Evolutionary conservation across 768 basidiomycete species (phyloP), one percentile per base, ranked within the genome.

Genomic region (Phlebiopsis flavidoalba): DNA sequence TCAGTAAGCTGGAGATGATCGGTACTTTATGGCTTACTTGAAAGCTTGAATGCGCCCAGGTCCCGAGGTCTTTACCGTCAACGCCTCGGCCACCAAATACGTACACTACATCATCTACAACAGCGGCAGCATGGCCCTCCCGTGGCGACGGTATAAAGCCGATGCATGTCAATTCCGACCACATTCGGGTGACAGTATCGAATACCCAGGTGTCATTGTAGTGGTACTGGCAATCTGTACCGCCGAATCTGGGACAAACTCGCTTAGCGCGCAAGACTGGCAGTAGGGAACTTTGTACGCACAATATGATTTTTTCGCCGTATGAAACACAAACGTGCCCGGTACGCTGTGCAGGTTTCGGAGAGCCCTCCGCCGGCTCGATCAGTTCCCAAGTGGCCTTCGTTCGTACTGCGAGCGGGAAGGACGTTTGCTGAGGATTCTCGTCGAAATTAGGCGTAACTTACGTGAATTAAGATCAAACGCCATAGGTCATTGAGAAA

Each of bases 181-280:
- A 99, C 49, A 74, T 83, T 57, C 83, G 80, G 0, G 92, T 89
- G 43, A 79, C 80, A 54, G 94, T 77, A 71, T 96, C 93, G 73
- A 91, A 98, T 1, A 87, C 81, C 97, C 97, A 99, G 7, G 95
- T 98, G 71, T 99, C 97, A 73, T 98, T 99, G 76, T 99, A 99
- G 71, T 98, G 97, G 74, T 90, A 98, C 70, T 89, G 86, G n/a
- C 95, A 95, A 70, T 99, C 97, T 12, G 97, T 99, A 51, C 97
- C 97, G 35, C 97, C 97, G 66, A 99, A 98, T 53, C 92, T 95
- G n/a, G 31, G 33, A 33, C n/a, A 36, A 31, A 36, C 52, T 33
- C 15, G 52, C 35, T 31, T 53, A 53, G 52, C 52, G 52, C 52
- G 52, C 52, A 17, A 7, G 17, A 35, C 15, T 53, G 15, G 31